These are phyloP conservation scores for Leccinum variicolor DNA, from an alignment of 768 basidiomycete species.

Conservation along the genomic window DNA sequence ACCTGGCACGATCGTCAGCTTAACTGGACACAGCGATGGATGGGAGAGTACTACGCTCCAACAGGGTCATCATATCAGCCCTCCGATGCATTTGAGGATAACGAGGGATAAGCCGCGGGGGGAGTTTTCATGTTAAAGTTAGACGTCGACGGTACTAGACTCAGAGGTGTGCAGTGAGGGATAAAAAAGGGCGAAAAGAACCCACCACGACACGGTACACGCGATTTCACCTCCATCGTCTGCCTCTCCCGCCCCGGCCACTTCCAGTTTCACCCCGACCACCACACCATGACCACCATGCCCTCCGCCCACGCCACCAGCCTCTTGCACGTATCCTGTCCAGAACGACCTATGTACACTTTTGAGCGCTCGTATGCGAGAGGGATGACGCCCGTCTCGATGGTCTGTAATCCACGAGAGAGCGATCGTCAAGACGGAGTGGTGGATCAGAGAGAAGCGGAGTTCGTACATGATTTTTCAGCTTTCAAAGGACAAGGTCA, in stretches of 20 bases:
- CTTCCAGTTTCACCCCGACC: conserved; percentile 72
- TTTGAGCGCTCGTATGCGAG: conserved; percentile 88
- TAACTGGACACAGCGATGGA: conserved; percentile 61
- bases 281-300: conserved; percentile 57
- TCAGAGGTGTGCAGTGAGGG: background rate
- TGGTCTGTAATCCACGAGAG: conserved; percentile 62
- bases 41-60: conserved; percentile 60
- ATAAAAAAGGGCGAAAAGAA: conserved; percentile 11
- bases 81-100: conserved; percentile 61
- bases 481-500: conserved; percentile 64
- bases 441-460: conserved; percentile 61
- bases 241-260: conserved; percentile 41
- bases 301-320: conserved; percentile 71
- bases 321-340: conserved; percentile 74
- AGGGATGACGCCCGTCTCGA: conserved; percentile 79
- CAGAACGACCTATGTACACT: conserved; percentile 61
- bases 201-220: conserved; percentile 74
- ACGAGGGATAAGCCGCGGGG: conserved; percentile 75
- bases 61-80: conserved; percentile 65
- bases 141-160: too few species aligned
- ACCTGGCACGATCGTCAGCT: conserved; percentile 55
- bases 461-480: conserved; percentile 70
- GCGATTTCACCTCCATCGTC: conserved; percentile 59
- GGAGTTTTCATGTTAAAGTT: conserved; percentile 46
- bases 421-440: conserved; percentile 75